Percentiles rank a stretch among this genome's conserved stretches.
Conservation (phyloP, 805 yeast species). For the Candida manassasensis region DNA sequence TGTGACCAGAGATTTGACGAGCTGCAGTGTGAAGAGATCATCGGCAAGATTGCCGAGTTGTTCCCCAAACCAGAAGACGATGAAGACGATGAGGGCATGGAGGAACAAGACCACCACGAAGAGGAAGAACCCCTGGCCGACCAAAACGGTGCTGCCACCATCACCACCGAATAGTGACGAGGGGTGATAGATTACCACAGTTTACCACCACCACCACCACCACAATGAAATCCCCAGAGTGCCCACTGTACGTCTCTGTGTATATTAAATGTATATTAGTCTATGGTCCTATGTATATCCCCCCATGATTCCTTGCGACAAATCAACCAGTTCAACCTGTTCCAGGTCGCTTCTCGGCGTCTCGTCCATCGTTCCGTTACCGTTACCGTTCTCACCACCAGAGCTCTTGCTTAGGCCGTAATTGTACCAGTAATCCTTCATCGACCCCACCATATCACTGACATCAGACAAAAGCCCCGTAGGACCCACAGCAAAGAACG, state of each 20-base stretch:
- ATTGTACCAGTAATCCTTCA: slow-evolving; percentile 34
- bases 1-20: slow-evolving; percentile 84
- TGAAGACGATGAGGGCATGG: slow-evolving; percentile 21
- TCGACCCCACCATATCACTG: slow-evolving; percentile 50
- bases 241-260: no score
- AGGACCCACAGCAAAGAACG: slow-evolving; percentile 55
- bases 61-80: slow-evolving; percentile 43
- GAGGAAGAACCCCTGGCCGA: slow-evolving; percentile 11
- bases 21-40: slow-evolving; percentile 54
- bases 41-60: slow-evolving; percentile 50
- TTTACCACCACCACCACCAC: no score
- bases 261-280: slow-evolving; percentile 3
- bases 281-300: slow-evolving; percentile 12
- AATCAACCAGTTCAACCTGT: slow-evolving; percentile 11
- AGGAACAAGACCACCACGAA: slow-evolving; percentile 16
- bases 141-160: not conserved
- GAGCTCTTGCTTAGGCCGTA: slow-evolving; percentile 6
- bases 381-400: not conserved
- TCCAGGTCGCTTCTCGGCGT: slow-evolving; percentile 4
- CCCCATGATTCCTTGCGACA: slow-evolving; percentile 17
- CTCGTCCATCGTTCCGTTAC: slow-evolving; percentile 1
- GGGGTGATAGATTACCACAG: not conserved
- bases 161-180: not conserved
- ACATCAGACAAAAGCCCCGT: slow-evolving; percentile 66
- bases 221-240: no score